Base-by-base conservation (phyloP, 75 land plant species). In the Adiantum capillusveneris region DNA sequence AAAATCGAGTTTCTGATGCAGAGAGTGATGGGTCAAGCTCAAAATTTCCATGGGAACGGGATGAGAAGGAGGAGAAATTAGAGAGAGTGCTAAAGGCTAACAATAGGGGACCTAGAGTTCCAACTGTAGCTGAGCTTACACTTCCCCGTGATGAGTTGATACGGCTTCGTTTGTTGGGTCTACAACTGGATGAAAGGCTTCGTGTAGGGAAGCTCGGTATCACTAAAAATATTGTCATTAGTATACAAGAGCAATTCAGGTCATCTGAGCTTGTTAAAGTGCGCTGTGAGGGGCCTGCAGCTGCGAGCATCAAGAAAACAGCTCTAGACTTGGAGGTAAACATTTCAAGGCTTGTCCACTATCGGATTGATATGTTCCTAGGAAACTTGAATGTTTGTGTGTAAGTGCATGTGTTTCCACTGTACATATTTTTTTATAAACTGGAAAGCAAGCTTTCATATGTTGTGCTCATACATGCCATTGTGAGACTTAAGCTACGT, bases 241-340 rank as follows among this genome's bases (percentile, higher is more conserved):
- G 37, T 25, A 83, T 92, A 44, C 86, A 74, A 49, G 83, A 84
- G 54, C 75, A 75, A 51, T 92, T 95, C 90, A 78, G 59, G 36
- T 51, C 66, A 5, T 62, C 69, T 2, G 89, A 92, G 84, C 72
- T 92, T 21, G 97, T 85, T 36, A 79, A 76, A 70, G 66, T 92
- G 56, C 82, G 72, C 63, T 73, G 82, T 60, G 84, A 84, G 29
- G 97, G 95, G 11, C 59, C 82, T 0, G 68, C 86, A 19, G 80
- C 97, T 6, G 65, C 82, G 25, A 88, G 87, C 48, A 88, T 88
- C 92, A 88, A 67, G 64, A 75, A 82, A 51, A 85, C 76, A 72
- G 89, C 82, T 65, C 80, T 82, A 63, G 79, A 82, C 25, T 62
- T 92, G 51, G 97, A 92, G 95, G 97, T 92, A 29, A 58, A 77